phyloP scores from a whole-genome alignment of 805 yeast species.

The Pichia deserticola region DNA sequence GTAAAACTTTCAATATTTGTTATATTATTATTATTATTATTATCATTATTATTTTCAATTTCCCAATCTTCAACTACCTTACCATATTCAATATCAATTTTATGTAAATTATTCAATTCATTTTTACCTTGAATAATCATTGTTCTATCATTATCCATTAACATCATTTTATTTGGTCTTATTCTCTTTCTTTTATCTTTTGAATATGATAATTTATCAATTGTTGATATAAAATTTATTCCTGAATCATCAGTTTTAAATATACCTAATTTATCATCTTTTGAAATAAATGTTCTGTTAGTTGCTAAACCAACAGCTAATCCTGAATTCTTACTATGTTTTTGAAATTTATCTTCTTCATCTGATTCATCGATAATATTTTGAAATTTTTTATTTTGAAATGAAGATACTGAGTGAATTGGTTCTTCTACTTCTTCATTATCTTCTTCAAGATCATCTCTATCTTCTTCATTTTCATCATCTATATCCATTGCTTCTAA shows the following conservation, averaged over 20 bases:
- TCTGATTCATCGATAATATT: conserved; percentile 25
- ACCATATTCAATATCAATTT: conserved; percentile 76
- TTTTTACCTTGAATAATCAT: conserved; percentile 56
- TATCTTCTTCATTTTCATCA: conserved; percentile 14
- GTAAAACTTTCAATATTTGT: conserved; percentile 54
- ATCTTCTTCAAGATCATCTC: conserved; percentile 21
- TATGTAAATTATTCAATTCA: conserved; percentile 42
- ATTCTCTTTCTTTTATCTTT: conserved; percentile 37
- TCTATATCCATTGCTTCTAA: conserved; percentile 31
- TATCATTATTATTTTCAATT: conserved; percentile 30
- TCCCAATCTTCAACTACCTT: conserved; percentile 83
- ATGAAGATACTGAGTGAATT: conserved; percentile 15
- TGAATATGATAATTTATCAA: conserved; percentile 47
- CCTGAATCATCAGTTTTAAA: conserved; percentile 49
- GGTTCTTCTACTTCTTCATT: conserved; percentile 26
- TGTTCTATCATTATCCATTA: conserved; percentile 65
- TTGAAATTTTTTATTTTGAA: background rate
- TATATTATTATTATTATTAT: too few species aligned
- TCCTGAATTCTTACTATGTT: conserved; percentile 41
- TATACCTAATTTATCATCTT: conserved; percentile 76
- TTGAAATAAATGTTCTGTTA: conserved; percentile 69
- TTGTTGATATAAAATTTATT: conserved; percentile 60
- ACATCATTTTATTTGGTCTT: conserved; percentile 60
- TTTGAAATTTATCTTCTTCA: conserved; percentile 30
- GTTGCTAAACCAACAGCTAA: conserved; percentile 65